phyloP scores from a whole-genome alignment of 1,284 basidiomycete species.

The Gomphus bonarii region DNA sequence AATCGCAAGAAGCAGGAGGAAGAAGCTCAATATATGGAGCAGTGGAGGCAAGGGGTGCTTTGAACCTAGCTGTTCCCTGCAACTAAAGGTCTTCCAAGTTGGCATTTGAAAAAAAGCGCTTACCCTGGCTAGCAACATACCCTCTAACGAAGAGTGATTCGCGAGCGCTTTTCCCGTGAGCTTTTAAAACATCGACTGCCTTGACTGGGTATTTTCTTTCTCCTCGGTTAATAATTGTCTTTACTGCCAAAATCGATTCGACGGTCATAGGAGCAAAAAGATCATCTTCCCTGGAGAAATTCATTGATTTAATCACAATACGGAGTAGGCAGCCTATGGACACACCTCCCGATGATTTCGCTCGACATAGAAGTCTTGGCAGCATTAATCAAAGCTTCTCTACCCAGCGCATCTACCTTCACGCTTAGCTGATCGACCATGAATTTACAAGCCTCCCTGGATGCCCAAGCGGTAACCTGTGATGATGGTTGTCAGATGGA shows the following conservation, averaged over 20 bases:
- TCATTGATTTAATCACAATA: slow-evolving; percentile 6
- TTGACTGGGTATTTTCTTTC: slow-evolving; percentile 99
- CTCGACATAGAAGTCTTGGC: slow-evolving; percentile 99
- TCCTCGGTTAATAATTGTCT: slow-evolving; percentile 88
- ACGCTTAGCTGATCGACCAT: slow-evolving; percentile 97
- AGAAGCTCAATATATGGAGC: too few relatives aligned
- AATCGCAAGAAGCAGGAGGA: too few relatives aligned
- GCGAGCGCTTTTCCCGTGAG: slow-evolving; percentile 91
- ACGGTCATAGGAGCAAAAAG: slow-evolving; percentile 98
- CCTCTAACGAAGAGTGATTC: slow-evolving; percentile 95
- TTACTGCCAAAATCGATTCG: slow-evolving; percentile 97
- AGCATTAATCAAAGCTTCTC: slow-evolving; percentile 90
- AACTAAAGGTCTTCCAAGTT: background rate
- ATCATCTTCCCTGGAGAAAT: slow-evolving; percentile 79
- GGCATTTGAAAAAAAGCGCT: slow-evolving; percentile 13
- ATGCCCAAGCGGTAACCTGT: slow-evolving; percentile 96
- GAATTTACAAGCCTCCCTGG: slow-evolving; percentile 95
- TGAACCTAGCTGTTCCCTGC: too few relatives aligned
- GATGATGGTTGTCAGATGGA: slow-evolving; percentile 99
- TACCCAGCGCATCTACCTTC: slow-evolving; percentile 87
- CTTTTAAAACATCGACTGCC: slow-evolving; percentile 98
- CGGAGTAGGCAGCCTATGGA: slow-evolving; percentile 15
- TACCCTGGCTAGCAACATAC: slow-evolving; percentile 95
- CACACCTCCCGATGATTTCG: slow-evolving; percentile 95
- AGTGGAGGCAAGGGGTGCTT: too few relatives aligned